phyloP scores from a whole-genome alignment of 2,329 filamentous ascomycete genomes.

The Aphanocladium album region DNA sequence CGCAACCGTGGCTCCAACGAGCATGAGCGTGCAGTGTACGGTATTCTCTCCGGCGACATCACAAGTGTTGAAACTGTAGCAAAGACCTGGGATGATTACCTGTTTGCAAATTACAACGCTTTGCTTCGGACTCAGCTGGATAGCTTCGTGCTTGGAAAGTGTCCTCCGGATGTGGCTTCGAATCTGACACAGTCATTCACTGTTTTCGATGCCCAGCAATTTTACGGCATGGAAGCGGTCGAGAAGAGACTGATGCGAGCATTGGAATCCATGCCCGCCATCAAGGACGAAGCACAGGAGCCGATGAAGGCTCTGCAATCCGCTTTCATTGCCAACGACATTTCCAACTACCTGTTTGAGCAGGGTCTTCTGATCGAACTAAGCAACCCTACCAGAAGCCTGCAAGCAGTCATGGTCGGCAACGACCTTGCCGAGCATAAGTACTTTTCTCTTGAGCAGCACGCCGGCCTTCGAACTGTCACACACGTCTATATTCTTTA shows the following conservation, averaged over 20 bases:
- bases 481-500: slow-evolving; percentile 62
- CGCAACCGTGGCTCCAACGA: slow-evolving; percentile 65
- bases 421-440: slow-evolving; percentile 34
- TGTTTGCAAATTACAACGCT: slow-evolving; percentile 87
- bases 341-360: slow-evolving; percentile 53
- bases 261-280: slow-evolving; percentile 52
- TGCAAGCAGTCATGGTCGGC: slow-evolving; percentile 20
- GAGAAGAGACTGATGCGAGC: slow-evolving; percentile 55
- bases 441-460: slow-evolving; percentile 52
- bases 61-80: slow-evolving; percentile 72
- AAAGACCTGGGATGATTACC: slow-evolving; percentile 75
- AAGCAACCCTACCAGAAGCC: not conserved
- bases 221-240: slow-evolving; percentile 49
- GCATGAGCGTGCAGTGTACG: slow-evolving; percentile 87
- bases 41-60: slow-evolving; percentile 80
- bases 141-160: slow-evolving; percentile 55
- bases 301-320: slow-evolving; percentile 74
- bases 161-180: slow-evolving; percentile 48
- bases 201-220: slow-evolving; percentile 60
- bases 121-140: slow-evolving; percentile 76
- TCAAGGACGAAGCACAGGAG: slow-evolving; percentile 53
- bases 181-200: slow-evolving; percentile 54
- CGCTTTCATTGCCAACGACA: slow-evolving; percentile 62
- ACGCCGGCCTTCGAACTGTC: slow-evolving; percentile 62
- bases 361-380: slow-evolving; percentile 43